Conservation (phyloP, 495 filamentous ascomycete genomes). For the Elaphomyces granulatus region DNA sequence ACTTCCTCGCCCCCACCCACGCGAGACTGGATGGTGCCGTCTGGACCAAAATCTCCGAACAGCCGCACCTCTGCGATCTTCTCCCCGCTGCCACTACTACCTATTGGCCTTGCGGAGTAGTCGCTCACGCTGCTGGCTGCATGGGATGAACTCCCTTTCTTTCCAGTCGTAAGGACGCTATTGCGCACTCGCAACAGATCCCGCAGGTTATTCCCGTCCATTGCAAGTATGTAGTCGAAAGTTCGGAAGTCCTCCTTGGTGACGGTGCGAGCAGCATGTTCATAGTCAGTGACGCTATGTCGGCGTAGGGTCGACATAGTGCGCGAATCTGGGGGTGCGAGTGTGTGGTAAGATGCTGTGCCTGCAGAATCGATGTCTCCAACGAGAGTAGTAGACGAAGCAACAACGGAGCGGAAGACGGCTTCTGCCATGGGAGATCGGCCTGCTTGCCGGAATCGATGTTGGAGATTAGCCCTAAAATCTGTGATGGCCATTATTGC, state of each 20-base stretch:
- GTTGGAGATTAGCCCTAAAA: too few species aligned
- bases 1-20: slow-evolving; percentile 59
- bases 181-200: slow-evolving; percentile 46
- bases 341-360: slow-evolving; percentile 70
- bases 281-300: slow-evolving; percentile 62
- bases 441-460: too few species aligned
- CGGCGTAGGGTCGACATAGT: slow-evolving; percentile 67
- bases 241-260: slow-evolving; percentile 53
- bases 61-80: slow-evolving; percentile 49
- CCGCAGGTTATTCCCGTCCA: slow-evolving; percentile 74
- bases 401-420: slow-evolving; percentile 64
- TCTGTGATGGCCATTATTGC: too few species aligned
- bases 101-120: slow-evolving; percentile 14
- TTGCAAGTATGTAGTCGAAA: slow-evolving; percentile 89
- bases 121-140: slow-evolving; percentile 11
- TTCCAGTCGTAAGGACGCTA: slow-evolving; percentile 34
- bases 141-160: slow-evolving; percentile 14
- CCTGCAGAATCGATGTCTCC: slow-evolving; percentile 73
- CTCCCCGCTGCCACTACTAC: slow-evolving; percentile 9
- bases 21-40: slow-evolving; percentile 57
- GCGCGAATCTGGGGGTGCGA: slow-evolving; percentile 60
- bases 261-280: slow-evolving; percentile 66
- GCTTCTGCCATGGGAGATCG: slow-evolving; percentile 92
- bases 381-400: slow-evolving; percentile 41
- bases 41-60: slow-evolving; percentile 66